Conservation (phyloP, 2,329 filamentous ascomycete species). For the Ophiostoma novo-ulmi region DNA sequence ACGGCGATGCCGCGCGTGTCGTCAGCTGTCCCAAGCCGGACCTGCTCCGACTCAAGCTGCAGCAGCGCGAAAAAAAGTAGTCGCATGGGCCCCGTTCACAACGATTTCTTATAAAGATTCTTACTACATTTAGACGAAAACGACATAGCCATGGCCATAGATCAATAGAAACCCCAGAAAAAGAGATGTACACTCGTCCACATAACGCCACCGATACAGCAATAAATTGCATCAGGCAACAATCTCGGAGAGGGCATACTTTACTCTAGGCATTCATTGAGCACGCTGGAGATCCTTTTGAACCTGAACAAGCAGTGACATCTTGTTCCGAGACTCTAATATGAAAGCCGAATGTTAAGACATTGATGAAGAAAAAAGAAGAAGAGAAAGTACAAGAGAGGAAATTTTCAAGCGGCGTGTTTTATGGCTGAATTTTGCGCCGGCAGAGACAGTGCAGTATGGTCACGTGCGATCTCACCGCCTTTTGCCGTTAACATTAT, state of each 20-base stretch:
- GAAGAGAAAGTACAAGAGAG: constrained; percentile 35
- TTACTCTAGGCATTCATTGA: constrained; percentile 93
- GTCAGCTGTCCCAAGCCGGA: constrained; percentile 81
- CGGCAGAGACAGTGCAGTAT: neutral
- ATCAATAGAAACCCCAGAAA: neutral
- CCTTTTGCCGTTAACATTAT: constrained; percentile 10
- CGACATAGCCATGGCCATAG: neutral
- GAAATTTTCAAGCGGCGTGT: constrained; percentile 17
- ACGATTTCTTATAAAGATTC: constrained; percentile 22
- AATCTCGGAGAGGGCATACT: constrained; percentile 61
- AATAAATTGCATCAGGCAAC: constrained; percentile 52
- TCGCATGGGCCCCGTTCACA: neutral
- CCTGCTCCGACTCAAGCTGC: constrained; percentile 77
- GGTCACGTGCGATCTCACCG: constrained; percentile 22
- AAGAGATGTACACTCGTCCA: constrained; percentile 38
- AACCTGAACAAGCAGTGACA: constrained; percentile 91
- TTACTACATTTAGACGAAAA: neutral
- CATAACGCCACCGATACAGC: constrained; percentile 36
- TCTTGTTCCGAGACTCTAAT: constrained; percentile 99
- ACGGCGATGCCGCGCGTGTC: constrained; percentile 70
- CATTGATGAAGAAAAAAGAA: constrained; percentile 59
- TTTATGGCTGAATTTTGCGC: constrained; percentile 20
- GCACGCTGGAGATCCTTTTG: constrained; percentile 80
- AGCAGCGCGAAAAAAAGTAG: constrained; percentile 53
- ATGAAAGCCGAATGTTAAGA: constrained; percentile 68